phyloP scores from a whole-genome alignment of 2,329 filamentous ascomycete species.

The Pseudocercospora crystallina region DNA sequence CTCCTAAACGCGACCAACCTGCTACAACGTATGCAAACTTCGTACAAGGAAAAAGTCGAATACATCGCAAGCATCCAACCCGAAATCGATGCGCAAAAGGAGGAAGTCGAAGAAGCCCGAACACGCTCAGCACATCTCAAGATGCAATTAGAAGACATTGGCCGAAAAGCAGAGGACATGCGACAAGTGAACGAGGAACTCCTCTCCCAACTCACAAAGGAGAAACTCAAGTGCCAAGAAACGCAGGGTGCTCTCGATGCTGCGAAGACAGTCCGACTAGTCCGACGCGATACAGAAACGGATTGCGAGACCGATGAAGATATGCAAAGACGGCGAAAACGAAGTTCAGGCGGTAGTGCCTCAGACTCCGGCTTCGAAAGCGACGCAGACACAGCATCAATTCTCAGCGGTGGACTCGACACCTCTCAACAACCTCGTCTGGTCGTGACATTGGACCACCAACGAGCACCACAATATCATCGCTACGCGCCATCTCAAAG shows the following conservation, averaged over 20 bases:
- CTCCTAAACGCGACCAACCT: constrained; percentile 57
- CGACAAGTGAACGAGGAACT: constrained; percentile 56
- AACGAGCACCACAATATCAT: constrained; percentile 5
- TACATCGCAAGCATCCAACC: constrained; percentile 53
- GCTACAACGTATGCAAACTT: constrained; percentile 55
- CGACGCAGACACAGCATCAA: constrained; percentile 53
- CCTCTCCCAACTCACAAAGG: constrained; percentile 48
- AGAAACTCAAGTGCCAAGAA: constrained; percentile 42
- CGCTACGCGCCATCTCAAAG: constrained; percentile 10
- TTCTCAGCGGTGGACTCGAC: constrained; percentile 43
- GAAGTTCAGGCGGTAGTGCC: constrained; percentile 34
- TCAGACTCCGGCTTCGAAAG: constrained; percentile 62
- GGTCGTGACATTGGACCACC: constrained; percentile 32
- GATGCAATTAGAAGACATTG: constrained; percentile 61
- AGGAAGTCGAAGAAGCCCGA: constrained; percentile 61
- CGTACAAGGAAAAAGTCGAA: constrained; percentile 55
- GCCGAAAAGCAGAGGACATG: constrained; percentile 55
- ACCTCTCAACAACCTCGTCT: constrained; percentile 26
- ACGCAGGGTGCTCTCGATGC: constrained; percentile 27
- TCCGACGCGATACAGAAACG: constrained; percentile 19
- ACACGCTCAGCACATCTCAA: constrained; percentile 59
- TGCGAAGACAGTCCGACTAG: constrained; percentile 22
- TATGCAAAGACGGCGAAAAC: constrained; percentile 25
- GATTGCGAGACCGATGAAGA: constrained; percentile 20
- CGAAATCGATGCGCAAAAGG: constrained; percentile 58